Percentiles rank a stretch among this genome's conserved stretches.
These are phyloP conservation scores for Pestalotiopsis sp. DNA, from an alignment of 2,329 filamentous ascomycete species.

Conservation along the genomic window DNA sequence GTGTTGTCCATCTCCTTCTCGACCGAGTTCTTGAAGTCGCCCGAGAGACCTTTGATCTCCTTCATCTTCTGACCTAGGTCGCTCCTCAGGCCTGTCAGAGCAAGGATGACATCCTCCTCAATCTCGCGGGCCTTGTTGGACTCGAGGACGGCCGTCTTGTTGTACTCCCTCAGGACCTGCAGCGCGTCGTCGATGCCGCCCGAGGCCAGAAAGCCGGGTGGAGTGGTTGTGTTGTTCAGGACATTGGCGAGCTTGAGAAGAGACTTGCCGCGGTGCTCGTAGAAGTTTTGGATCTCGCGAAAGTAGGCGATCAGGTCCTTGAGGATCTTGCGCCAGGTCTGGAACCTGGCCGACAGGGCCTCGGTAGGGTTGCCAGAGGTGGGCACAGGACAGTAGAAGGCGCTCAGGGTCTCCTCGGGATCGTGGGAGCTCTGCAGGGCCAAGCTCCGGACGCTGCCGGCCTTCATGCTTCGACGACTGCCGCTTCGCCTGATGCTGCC, in stretches of 20 bases:
- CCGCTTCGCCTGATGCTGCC: constrained; percentile 76
- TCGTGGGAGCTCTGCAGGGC: constrained; percentile 69
- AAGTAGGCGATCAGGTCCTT: constrained; percentile 96
- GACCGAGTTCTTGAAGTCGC: constrained; percentile 96
- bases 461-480: constrained; percentile 79
- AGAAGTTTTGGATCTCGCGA: constrained; percentile 84
- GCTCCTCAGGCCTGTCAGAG: constrained; percentile 79
- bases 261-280: constrained; percentile 82
- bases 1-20: constrained; percentile 92
- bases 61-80: constrained; percentile 97
- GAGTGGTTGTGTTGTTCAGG: constrained; percentile 76
- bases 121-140: constrained; percentile 88
- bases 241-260: constrained; percentile 81
- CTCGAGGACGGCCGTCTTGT: constrained; percentile 77
- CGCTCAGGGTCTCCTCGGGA: constrained; percentile 73
- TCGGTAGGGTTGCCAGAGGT: constrained; percentile 88
- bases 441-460: constrained; percentile 83
- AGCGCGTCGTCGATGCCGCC: constrained; percentile 88
- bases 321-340: constrained; percentile 93
- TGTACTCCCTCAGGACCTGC: constrained; percentile 77
- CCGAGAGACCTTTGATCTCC: constrained; percentile 90
- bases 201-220: constrained; percentile 73
- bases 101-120: constrained; percentile 86
- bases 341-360: constrained; percentile 81
- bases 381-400: constrained; percentile 86